These are phyloP conservation scores for Fabrea salina DNA, from an alignment of 169 alveolate genomes.

Conservation along the genomic window DNA sequence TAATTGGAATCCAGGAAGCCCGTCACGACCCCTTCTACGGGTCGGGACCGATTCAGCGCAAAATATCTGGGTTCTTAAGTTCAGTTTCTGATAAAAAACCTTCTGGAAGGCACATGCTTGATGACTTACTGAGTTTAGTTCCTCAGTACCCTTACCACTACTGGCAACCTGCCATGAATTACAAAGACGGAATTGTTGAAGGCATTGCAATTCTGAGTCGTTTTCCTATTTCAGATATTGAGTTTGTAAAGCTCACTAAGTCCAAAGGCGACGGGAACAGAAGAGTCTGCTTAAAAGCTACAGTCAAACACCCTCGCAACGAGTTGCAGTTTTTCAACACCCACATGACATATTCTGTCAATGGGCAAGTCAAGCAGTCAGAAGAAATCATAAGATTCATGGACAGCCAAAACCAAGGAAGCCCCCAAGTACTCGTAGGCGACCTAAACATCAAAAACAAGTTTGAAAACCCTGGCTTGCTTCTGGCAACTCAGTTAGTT, in stretches of 20 bases:
- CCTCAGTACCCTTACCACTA: background rate
- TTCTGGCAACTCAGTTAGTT: too few species aligned
- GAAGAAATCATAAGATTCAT: background rate
- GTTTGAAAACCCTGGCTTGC: background rate
- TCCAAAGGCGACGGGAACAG: background rate
- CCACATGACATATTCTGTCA: background rate
- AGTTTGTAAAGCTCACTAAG: background rate
- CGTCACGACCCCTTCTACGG: background rate
- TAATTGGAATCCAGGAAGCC: background rate
- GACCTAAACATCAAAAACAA: background rate
- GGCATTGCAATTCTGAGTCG: background rate
- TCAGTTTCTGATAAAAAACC: too few species aligned
- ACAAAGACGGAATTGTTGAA: background rate
- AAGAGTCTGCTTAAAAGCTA: background rate
- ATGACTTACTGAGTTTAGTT: background rate
- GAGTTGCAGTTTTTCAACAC: background rate
- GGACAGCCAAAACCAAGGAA: background rate
- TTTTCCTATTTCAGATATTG: background rate
- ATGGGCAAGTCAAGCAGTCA: background rate
- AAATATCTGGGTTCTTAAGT: too few species aligned
- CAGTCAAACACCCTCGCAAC: background rate
- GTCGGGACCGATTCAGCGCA: too few species aligned
- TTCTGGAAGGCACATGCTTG: background rate
- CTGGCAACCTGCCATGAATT: background rate
- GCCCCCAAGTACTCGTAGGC: background rate